Conservation (phyloP, 1,139 yeast genomes). For the Zhuliangozyma blackwelliae region DNA sequence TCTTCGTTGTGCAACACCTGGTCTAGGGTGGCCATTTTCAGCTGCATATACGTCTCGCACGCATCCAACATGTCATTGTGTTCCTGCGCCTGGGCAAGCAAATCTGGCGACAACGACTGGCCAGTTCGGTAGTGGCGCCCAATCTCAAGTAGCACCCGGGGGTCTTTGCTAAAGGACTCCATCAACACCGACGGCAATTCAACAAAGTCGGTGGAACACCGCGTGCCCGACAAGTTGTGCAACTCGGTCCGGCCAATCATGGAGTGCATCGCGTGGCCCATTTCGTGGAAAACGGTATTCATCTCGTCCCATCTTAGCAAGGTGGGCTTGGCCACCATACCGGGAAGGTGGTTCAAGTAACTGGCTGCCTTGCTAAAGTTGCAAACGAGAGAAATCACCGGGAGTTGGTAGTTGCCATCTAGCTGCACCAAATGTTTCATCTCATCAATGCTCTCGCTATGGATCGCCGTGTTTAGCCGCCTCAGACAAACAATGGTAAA, state of each 20-base stretch:
- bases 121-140: slow-evolving; percentile 75
- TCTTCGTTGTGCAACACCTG: slow-evolving; percentile 61
- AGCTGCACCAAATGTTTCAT: slow-evolving; percentile 48
- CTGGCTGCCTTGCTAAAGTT: slow-evolving; percentile 53
- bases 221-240: slow-evolving; percentile 90
- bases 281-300: slow-evolving; percentile 93
- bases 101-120: slow-evolving; percentile 49
- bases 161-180: slow-evolving; percentile 88
- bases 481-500: slow-evolving; percentile 96
- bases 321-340: slow-evolving; percentile 23
- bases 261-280: slow-evolving; percentile 99
- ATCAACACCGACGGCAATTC: slow-evolving; percentile 92
- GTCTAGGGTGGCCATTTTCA: slow-evolving; percentile 85
- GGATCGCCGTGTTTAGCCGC: slow-evolving; percentile 28
- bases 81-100: slow-evolving; percentile 48
- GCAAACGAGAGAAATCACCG: slow-evolving; percentile 86
- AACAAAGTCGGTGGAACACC: slow-evolving; percentile 95
- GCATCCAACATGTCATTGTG: slow-evolving; percentile 55
- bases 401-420: slow-evolving; percentile 65
- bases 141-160: slow-evolving; percentile 66
- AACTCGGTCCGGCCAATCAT: slow-evolving; percentile 89
- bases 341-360: slow-evolving; percentile 23
- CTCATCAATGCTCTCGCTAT: slow-evolving; percentile 21
- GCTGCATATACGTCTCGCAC: slow-evolving; percentile 81
- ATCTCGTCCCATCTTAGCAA: slow-evolving; percentile 73